A percentile compares a stretch with the other conserved stretches of the same genome.
phyloP scores from a whole-genome alignment of 805 yeast species.

The Blastobotrys americana region DNA sequence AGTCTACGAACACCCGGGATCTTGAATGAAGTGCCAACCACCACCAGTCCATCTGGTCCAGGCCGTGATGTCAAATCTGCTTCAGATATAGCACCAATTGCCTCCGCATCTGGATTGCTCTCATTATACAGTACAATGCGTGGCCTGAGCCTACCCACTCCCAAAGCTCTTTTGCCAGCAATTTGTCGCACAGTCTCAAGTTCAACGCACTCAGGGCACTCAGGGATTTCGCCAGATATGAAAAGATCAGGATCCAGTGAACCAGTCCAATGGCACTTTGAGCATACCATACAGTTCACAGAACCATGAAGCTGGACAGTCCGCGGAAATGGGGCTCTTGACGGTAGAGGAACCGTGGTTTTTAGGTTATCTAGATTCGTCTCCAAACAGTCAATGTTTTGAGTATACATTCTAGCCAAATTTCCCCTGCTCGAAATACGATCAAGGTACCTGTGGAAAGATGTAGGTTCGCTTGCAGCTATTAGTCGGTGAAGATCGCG shows the following conservation, averaged over 20 bases:
- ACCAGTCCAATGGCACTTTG: slow-evolving; percentile 60
- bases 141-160: slow-evolving; percentile 55
- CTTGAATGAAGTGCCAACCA: slow-evolving; percentile 79
- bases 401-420: slow-evolving; percentile 71
- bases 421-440: slow-evolving; percentile 54
- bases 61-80: slow-evolving; percentile 57
- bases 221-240: slow-evolving; percentile 37
- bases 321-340: slow-evolving; percentile 39
- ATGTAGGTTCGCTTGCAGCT: slow-evolving; percentile 54
- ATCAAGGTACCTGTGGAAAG: slow-evolving; percentile 62
- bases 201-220: slow-evolving; percentile 62
- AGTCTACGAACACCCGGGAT: slow-evolving; percentile 66
- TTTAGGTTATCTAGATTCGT: slow-evolving; percentile 43
- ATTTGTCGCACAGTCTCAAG: slow-evolving; percentile 46
- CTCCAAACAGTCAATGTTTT: slow-evolving; percentile 81
- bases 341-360: slow-evolving; percentile 44
- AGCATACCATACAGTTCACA: slow-evolving; percentile 62
- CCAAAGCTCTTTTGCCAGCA: slow-evolving; percentile 61
- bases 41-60: slow-evolving; percentile 55
- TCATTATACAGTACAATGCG: slow-evolving; percentile 67
- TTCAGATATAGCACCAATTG: slow-evolving; percentile 69
- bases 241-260: slow-evolving; percentile 49
- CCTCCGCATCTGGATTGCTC: slow-evolving; percentile 79
- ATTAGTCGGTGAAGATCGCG: slow-evolving; percentile 52
- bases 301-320: slow-evolving; percentile 84